Evolutionary conservation across 2,329 filamentous ascomycete genomes (phyloP), one percentile per base, ranked within the genome.

Genomic region (Colletotrichum cereale): DNA sequence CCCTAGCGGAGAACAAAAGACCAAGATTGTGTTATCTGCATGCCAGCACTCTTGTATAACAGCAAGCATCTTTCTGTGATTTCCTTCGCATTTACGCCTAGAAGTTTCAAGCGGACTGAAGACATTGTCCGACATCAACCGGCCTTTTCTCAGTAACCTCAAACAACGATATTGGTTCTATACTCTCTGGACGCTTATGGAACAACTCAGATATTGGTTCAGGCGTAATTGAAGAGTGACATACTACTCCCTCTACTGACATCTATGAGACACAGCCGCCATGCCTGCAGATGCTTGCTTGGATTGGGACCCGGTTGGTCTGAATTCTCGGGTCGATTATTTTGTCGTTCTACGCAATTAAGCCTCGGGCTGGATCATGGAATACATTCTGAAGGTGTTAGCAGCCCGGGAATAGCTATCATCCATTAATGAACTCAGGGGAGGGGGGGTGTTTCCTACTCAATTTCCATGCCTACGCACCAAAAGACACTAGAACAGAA

Each of bases 401-500:
- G 14, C 7, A 7, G 21, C 52, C 2, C 21, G 31, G 29, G 31
- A 1, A 36, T 36, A 31, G 5, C 36, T 6, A 7, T 6, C 7
- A 6, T 21, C 16, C 5, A 36, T 55, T 1, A 55, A 36, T 3
- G 2, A n/a, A 1, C 16, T 21, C 16, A 4, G 10, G 2, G 2
- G 21, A 10, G 18, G 10, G 10, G 2, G 2, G 21, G 12, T n/a
- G 2, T 7, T 2, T 8, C 31, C 31, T 21, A 55, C 2, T n/a
- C 4, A 11, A 5, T 11, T 3, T 3, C 5, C 14, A 7, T 31
- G 18, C 10, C 3, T 2, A 38, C 21, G 5, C 6, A 10, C 1
- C 6, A 3, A 38, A 14, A 4, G n/a, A 21, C 29, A 29, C 14
- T 29, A 26, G 24, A 18, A 29, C 14, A 29, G 6, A 3, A 3